Base-by-base conservation (phyloP, 345 rosid species). In the Salix brachista region DNA sequence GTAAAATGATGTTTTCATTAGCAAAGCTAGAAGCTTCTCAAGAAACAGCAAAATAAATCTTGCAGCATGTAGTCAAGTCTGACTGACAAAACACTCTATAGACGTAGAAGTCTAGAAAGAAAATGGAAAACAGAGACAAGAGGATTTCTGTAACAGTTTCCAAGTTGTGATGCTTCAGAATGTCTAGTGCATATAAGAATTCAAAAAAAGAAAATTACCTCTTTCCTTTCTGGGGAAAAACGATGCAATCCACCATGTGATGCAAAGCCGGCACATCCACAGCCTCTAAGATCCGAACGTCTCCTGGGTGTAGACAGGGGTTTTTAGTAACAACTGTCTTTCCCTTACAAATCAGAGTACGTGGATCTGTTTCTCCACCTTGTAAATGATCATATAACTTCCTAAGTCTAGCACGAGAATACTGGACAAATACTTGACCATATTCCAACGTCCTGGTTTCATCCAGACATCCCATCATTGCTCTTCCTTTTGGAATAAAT, bases 241-340 rank as follows among this genome's bases (percentile, higher is more conserved):
- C 93, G 54, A 85, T 75, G 9, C 92, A 88, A 69, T 90, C 89
- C 67, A 83, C 80, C 91, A 88, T 85, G 67, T 89, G 90, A 80
- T 44, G 75, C 83, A 91, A 56, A 30, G 73, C 83, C 1, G 81
- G 80, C n/a, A 77, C 86, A 30, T 88, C 39, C 9, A 91, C 89
- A 71, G 96, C 93, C 72, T 74, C 32, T 28, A 84, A 80, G 75
- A 86, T 83, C 28, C 85, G 89, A 4, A 87, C 65, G 19, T 88
- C 92, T 54, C 93, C 96, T 7, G 93, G 92, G 83, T 89, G 92
- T 28, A 91, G 76, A 75, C 96, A 88, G 9, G 93, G 92, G 68
- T 91, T 91, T 73, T 91, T 90, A 0, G 87, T 86, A 25, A 91
- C 84, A 4, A 75, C 72, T 12, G 86, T 79, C 18, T 36, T 77